Base-by-base conservation (phyloP, 176 grass and related monocot genomes). In the Hsuehochloa calcarea region DNA sequence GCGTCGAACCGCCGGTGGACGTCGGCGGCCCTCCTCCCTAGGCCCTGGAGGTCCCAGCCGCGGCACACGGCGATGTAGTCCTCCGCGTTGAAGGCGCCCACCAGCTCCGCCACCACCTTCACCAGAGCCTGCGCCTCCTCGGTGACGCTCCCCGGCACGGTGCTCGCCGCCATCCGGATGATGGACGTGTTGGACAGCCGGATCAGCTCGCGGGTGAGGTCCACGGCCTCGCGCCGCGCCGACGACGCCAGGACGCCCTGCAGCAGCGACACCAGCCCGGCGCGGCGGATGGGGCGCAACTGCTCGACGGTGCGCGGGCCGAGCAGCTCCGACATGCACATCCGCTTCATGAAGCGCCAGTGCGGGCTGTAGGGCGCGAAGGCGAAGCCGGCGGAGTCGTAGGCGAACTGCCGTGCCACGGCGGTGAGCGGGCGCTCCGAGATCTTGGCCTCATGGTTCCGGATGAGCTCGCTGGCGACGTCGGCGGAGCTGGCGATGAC, bases 241-340 rank as follows among this genome's bases (percentile, higher is more conserved):
- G 72, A 34, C 27, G 87, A 81, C 10, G 65, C 35, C 13, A 65
- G 31, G 79, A 71, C 23, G 67, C 72, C 0, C 8, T 45, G 58
- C 50, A 95, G 80, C 69, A 95, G 43, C 55, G 52, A 45, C 3
- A 8, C 44, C 29, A 95, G 23, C 80, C 88, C 93, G 10, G 81
- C 83, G 15, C 59, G 45, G 15, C 88, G 79, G 50, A 95, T 71
- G 20, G 88, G 93, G 8, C 88, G 85, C 1, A 92, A 88, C 65
- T 73, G 82, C 3, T 89, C 88, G 1, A 92, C 70, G n/a, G 85
- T 95, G 5, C 89, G 88, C 2, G 90, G 77, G 5, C 90, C 90
- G 0, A 95, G 93, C 45, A 95, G 88, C 74, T 95, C 88, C 0
- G 88, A 90, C 88, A 92, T 87, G 85, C 93, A 95, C 12, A 95